A percentile compares a stretch with the other conserved stretches of the same genome.
These are phyloP conservation scores for Aspergillus ochraceoroseus DNA, from an alignment of 2,329 filamentous ascomycete species.

Conservation along the genomic window DNA sequence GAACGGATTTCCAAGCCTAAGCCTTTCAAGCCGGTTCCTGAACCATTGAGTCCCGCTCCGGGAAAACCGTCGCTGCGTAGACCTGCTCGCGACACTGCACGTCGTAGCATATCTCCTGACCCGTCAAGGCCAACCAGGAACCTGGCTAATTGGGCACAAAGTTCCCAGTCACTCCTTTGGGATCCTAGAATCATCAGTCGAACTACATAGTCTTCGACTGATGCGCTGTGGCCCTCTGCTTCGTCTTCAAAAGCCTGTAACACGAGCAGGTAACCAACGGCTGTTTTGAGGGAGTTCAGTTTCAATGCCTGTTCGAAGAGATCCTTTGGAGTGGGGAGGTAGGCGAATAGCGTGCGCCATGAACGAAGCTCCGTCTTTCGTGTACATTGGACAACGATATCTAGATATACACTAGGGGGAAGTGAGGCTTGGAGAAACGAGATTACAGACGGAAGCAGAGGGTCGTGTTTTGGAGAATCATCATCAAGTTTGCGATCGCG, in stretches of 20 bases:
- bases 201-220: constrained; percentile 56
- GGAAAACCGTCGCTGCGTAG: constrained; percentile 23
- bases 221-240: constrained; percentile 50
- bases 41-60: constrained; percentile 21
- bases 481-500: constrained; percentile 28
- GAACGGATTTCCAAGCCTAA: constrained; percentile 33
- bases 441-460: constrained; percentile 49
- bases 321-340: constrained; percentile 82
- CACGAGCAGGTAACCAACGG: constrained; percentile 91
- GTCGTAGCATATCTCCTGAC: constrained; percentile 67
- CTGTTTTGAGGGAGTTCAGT: constrained; percentile 83
- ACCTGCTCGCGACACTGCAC: constrained; percentile 42
- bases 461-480: constrained; percentile 26
- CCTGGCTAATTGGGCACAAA: constrained; percentile 91
- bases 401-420: constrained; percentile 68
- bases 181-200: constrained; percentile 76
- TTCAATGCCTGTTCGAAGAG: constrained; percentile 89
- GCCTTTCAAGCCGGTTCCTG: constrained; percentile 30
- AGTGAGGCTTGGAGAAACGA: constrained; percentile 67
- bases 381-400: constrained; percentile 94
- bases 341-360: constrained; percentile 89
- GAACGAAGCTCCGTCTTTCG: constrained; percentile 93
- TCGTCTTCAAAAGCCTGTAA: constrained; percentile 70
- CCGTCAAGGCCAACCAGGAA: constrained; percentile 91
- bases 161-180: constrained; percentile 82